phyloP scores from a whole-genome alignment of 225 moss, liverwort and hornwort genomes.

The Climacium dendroides region DNA sequence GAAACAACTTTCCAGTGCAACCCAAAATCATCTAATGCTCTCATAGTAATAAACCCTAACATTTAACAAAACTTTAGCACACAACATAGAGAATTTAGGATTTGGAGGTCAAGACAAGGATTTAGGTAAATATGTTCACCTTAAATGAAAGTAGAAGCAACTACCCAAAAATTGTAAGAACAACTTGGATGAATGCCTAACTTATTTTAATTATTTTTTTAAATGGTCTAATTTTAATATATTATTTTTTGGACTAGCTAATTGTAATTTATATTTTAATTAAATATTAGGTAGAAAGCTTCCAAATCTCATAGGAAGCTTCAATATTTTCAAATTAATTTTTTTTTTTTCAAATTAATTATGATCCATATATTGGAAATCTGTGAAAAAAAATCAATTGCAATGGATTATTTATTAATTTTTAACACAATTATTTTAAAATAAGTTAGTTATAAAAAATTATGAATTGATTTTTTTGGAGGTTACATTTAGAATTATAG shows the following conservation, averaged over 20 bases:
- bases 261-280: not conserved
- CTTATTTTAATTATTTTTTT: not conserved
- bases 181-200: too few relatives aligned
- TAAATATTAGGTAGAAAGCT: not conserved
- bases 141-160: too few relatives aligned
- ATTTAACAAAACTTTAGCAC: not conserved
- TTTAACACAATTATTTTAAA: not conserved
- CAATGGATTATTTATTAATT: not conserved
- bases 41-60: not conserved
- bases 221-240: too few relatives aligned
- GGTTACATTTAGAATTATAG: not conserved
- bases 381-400: not conserved
- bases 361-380: not conserved
- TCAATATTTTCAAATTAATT: not conserved
- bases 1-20: too few relatives aligned
- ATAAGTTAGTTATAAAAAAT: not conserved
- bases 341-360: too few relatives aligned
- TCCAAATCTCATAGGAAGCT: accelerated
- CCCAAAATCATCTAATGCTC: too few relatives aligned
- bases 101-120: too few relatives aligned
- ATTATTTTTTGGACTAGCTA: not conserved
- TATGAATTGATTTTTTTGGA: not conserved
- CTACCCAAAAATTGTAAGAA: too few relatives aligned
- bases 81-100: not conserved
- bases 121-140: accelerated